Evolutionary conservation across 805 yeast genomes (phyloP), one percentile per base, ranked within the genome.

Genomic region (Starmerella etchellsii): DNA sequence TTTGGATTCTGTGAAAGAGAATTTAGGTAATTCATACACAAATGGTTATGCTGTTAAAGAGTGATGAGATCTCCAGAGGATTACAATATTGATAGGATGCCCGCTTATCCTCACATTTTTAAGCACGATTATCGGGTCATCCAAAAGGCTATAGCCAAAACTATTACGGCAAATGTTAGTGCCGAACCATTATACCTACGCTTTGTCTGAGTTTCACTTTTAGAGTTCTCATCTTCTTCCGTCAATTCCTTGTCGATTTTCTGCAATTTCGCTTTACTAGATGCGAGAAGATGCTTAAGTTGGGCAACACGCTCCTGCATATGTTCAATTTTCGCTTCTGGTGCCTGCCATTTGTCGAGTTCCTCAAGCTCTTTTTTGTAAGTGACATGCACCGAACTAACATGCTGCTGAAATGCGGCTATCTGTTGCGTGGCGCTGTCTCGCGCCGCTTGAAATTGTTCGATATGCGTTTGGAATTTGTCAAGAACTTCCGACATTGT

Each of bases 281-380:
- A 50, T 1, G 47, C 50, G 14, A 60, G 47, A 26, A 48, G 46
- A 3, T 30, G 37, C 13, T 46, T 34, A 9, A 61, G 53, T 11
- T 39, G 37, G 4, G 36, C 34, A 3, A 60, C 47, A 7, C 58
- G 48, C 4, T 33, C 36, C 24, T 54, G 55, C 31, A 60, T 49
- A 2, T 34, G 35, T 5, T 51, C 51, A 16, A 54, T 41, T 15
- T 48, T 52, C 10, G 43, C 44, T n/a, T 45, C 44, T 3, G 54
- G 55, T 13, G 44, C 46, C 27, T 47, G 41, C 49, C 60, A 49
- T 4, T 38, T 31, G n/a, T 43, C 40, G 27, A 60, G 45, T 20
- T 41, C 41, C n/a, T 23, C 42, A 26, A 56, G 41, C n/a, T 53
- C 50, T 4, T 31, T 34, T 15, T 52, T 54, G 27, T 56, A 39